These are phyloP conservation scores for Saturnispora dispora DNA, from an alignment of 805 yeast species.

Conservation along the genomic window DNA sequence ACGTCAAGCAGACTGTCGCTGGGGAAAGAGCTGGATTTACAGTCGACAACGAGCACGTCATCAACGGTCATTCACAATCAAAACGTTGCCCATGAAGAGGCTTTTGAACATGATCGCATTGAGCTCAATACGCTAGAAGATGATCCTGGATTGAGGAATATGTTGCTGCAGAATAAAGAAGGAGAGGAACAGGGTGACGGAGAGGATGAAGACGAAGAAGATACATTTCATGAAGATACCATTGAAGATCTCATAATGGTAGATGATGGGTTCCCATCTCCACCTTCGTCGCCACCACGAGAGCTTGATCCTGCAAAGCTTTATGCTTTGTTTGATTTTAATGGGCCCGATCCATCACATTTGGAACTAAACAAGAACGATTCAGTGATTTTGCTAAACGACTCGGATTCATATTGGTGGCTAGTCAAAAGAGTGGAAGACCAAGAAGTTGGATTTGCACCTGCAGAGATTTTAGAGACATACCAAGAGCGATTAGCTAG, in stretches of 20 bases:
- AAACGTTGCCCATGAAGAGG: conserved; percentile 4
- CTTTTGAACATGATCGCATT: not conserved
- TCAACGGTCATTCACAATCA: conserved; percentile 23
- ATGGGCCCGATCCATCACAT: conserved; percentile 91
- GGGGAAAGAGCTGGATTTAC: conserved; percentile 7
- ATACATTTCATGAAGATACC: conserved; percentile 3
- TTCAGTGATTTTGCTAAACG: conserved; percentile 73
- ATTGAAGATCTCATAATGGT: conserved; percentile 10
- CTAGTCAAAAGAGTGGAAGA: conserved; percentile 45
- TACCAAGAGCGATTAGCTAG: conserved; percentile 87
- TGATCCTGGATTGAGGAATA: conserved; percentile 12
- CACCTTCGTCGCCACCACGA: conserved; percentile 71
- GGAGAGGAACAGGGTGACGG: not conserved
- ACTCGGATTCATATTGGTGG: conserved; percentile 97
- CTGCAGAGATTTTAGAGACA: conserved; percentile 91
- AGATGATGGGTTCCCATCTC: conserved; percentile 43
- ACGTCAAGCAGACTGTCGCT: conserved; percentile 10
- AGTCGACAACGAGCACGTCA: conserved; percentile 21
- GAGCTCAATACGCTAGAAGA: conserved; percentile 19
- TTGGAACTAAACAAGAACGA: conserved; percentile 73
- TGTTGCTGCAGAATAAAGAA: not conserved
- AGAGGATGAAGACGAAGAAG: conserved; percentile 1
- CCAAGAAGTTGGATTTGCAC: conserved; percentile 74
- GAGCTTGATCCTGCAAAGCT: conserved; percentile 76
- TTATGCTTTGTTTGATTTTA: conserved; percentile 80